phyloP scores from a whole-genome alignment of 2,329 filamentous ascomycete genomes.

The Dothistroma septosporum region DNA sequence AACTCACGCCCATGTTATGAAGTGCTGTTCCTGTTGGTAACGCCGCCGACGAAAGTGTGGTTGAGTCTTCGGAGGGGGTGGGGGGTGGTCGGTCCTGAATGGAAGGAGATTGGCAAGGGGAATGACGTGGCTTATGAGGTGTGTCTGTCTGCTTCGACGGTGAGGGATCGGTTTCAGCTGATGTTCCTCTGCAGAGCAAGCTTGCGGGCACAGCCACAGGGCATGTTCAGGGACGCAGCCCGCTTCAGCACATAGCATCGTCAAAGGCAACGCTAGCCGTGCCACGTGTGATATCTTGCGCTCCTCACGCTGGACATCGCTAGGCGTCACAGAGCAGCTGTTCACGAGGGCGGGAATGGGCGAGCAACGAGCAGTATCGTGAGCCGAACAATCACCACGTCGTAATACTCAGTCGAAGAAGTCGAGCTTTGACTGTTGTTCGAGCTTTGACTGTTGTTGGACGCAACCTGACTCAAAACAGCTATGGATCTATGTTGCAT shows the following conservation, averaged over 20 bases:
- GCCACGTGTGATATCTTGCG: not conserved
- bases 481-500: too few relatives aligned
- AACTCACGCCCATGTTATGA: slow-evolving; percentile 5
- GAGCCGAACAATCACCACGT: too few relatives aligned
- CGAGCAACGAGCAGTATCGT: too few relatives aligned
- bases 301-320: not conserved
- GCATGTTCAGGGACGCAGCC: not conserved
- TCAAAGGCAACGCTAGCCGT: not conserved
- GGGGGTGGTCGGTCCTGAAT: not conserved
- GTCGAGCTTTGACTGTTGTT: too few relatives aligned
- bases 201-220: not conserved
- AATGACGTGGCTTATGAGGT: not conserved
- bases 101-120: not conserved
- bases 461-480: too few relatives aligned
- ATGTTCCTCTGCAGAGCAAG: not conserved
- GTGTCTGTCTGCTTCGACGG: not conserved
- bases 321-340: not conserved
- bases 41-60: not conserved
- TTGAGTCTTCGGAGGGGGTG: not conserved
- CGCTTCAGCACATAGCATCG: not conserved
- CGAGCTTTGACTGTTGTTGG: too few relatives aligned
- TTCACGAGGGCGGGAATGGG: too few relatives aligned
- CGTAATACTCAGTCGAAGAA: too few relatives aligned
- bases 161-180: not conserved
- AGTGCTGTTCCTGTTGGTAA: not conserved